Base-by-base conservation (phyloP, 2,329 filamentous ascomycete genomes). In the Penicillium janthinellum region DNA sequence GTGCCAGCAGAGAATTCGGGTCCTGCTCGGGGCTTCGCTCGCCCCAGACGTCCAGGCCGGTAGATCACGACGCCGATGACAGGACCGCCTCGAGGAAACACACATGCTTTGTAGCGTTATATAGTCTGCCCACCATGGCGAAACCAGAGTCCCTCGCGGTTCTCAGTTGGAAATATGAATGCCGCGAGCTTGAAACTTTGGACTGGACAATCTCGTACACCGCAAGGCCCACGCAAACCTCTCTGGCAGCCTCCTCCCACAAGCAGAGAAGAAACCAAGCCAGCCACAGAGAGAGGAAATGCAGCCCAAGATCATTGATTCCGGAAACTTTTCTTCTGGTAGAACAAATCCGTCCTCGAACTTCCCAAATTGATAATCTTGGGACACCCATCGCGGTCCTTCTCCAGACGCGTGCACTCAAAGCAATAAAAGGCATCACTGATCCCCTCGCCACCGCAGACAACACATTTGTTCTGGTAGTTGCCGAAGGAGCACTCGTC, bases 401-500 rank as follows among this genome's bases (percentile, higher is more conserved):
- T 99, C 77, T 99, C 95, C 15, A 99, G 81, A 7, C 95, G 86
- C 60, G 95, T 99, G 77, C 95, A 99, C 80, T 99, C 95, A 75
- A 98, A 98, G 83, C 95, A 99, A 82, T 99, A 99, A 79, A 98
- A 98, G 52, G 95, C 95, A 77, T 99, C 95, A 37, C 90, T 95
- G 76, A 99, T 99, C 34, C 95, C 95, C 81, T 98, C 95, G 70
- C 95, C 95, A 76, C 95, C 95, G 79, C 95, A 99, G 45, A 99
- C 95, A 68, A 99, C 92, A 77, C 95, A 99, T 79, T 99, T 99
- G 83, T 99, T 99, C 82, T 98, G 95, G 83, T 97, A 99, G 84
- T 99, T 99, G 74, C 95, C 95, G 78, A 99, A 99, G 76, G 91
- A 93, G 84, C 95, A 99, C 81, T 99, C 95, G 82, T 99, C 95